Conservation (phyloP, 495 filamentous ascomycete genomes). For the Xylaria bambusicola region DNA sequence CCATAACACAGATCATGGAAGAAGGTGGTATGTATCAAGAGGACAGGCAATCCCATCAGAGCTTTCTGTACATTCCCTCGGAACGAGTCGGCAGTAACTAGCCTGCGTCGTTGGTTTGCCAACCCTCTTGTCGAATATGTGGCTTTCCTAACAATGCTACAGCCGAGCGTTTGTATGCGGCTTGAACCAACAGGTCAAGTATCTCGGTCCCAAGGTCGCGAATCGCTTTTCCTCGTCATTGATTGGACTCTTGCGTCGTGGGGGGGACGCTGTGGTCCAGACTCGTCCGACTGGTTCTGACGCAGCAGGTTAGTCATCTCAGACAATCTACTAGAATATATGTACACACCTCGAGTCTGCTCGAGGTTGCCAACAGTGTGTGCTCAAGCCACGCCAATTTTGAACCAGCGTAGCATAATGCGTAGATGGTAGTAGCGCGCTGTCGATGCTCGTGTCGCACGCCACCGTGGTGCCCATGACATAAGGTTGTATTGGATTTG, state of each 20-base stretch:
- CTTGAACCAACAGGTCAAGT: constrained; percentile 5
- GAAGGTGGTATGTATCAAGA: neutral
- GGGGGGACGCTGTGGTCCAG: neutral
- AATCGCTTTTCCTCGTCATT: neutral
- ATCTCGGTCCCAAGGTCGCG: neutral
- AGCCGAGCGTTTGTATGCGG: constrained; percentile 5
- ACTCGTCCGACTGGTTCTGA: constrained; percentile 3
- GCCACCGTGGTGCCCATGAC: neutral
- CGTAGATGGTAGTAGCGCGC: neutral
- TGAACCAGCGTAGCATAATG: too few relatives aligned
- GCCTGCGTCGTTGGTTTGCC: too few relatives aligned
- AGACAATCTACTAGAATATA: neutral
- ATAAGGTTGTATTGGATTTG: constrained; percentile 4
- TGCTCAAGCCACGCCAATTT: neutral
- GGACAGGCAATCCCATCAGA: neutral
- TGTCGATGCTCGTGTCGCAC: neutral
- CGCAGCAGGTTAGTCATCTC: neutral
- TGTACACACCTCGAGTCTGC: neutral
- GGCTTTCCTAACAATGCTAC: neutral
- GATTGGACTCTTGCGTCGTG: constrained; percentile 2
- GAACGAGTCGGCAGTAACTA: too few relatives aligned
- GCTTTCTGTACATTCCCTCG: too few relatives aligned
- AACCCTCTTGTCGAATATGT: neutral
- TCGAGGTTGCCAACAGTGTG: neutral
- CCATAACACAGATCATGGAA: neutral